Conservation (phyloP, 441 rosid species). For the Erodium moschatum region DNA sequence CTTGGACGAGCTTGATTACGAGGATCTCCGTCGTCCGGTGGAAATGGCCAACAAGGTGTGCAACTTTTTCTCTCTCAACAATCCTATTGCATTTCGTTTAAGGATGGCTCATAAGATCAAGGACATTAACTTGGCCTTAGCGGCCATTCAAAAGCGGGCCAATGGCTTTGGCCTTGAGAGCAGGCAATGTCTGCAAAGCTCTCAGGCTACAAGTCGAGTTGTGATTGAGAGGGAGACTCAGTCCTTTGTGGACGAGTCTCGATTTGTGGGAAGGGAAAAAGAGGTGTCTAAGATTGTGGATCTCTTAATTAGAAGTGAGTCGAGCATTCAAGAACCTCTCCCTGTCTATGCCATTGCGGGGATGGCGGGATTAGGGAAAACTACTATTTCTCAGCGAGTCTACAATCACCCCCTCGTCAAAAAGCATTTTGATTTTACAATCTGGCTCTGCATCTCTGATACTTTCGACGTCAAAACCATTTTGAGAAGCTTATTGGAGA, state of each 20-base stretch:
- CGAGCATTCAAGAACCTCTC: not conserved
- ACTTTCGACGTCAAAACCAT: not conserved
- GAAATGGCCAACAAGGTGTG: not conserved
- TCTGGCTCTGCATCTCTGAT: slow-evolving; percentile 15
- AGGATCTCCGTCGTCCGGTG: not conserved
- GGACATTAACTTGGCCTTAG: not conserved
- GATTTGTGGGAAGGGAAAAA: not conserved
- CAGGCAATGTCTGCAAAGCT: not conserved
- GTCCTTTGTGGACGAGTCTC: not conserved
- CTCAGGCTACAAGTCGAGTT: not conserved
- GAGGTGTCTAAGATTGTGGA: not conserved
- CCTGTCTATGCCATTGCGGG: slow-evolving; percentile 15
- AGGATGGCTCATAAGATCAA: not conserved
- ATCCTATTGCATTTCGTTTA: not conserved
- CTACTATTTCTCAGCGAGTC: slow-evolving; percentile 4
- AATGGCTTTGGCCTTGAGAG: not conserved
- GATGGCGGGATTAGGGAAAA: slow-evolving; percentile 20
- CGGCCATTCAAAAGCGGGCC: not conserved
- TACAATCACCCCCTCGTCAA: not conserved
- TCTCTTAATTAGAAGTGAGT: not conserved
- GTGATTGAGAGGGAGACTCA: not conserved
- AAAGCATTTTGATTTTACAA: not conserved
- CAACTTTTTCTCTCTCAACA: not conserved
- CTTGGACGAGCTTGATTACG: not conserved
- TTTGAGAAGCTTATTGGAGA: not conserved